Conservation (phyloP, 148 eudicot genomes). For the Persicaria maculosa region DNA sequence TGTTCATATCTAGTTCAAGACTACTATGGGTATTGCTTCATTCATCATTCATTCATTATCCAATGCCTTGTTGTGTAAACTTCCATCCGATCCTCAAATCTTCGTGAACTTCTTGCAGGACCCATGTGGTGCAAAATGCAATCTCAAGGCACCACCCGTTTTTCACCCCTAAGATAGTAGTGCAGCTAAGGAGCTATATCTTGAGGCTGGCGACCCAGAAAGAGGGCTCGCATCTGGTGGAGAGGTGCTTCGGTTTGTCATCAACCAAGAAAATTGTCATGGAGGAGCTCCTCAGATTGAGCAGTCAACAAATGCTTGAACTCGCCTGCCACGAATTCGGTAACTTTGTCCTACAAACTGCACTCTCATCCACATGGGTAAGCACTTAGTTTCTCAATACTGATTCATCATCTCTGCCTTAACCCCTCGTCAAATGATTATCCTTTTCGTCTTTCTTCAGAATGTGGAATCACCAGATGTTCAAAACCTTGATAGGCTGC, state of each 20-base stretch:
- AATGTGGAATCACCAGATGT: background rate
- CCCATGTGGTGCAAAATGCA: constrained; percentile 8
- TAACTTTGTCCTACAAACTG: background rate
- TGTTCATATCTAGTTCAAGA: background rate
- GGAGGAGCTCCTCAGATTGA: constrained; percentile 4
- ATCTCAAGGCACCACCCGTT: background rate
- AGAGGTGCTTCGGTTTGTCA: background rate
- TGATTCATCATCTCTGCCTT: background rate
- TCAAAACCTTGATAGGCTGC: background rate
- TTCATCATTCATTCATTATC: background rate
- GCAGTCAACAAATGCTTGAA: background rate
- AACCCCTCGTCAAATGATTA: background rate
- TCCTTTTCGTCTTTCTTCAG: constrained; percentile 1
- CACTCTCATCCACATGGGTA: background rate
- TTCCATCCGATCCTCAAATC: background rate
- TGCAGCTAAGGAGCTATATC: background rate
- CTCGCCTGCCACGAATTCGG: background rate
- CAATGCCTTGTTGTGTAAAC: background rate
- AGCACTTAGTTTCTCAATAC: background rate
- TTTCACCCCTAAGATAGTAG: background rate
- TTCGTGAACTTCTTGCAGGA: background rate
- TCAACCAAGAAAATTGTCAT: background rate
- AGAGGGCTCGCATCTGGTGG: constrained; percentile 10
- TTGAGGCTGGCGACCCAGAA: background rate
- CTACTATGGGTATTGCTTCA: background rate